phyloP scores from a whole-genome alignment of 495 filamentous ascomycete species.

The Aspergillus campestris region DNA sequence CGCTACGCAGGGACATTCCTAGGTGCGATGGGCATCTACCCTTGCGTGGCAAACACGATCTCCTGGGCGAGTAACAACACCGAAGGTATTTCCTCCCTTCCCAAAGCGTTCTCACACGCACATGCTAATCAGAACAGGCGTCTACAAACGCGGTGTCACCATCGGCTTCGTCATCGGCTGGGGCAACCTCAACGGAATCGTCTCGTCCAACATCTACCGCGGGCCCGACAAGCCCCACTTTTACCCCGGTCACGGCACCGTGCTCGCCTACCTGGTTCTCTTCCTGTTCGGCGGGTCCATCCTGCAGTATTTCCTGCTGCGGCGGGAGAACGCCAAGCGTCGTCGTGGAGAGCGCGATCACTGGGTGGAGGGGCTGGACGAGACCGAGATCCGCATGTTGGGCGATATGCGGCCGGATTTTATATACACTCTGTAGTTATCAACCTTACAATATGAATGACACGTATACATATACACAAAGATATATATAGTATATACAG shows the following conservation, averaged over 20 bases:
- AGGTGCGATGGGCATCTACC: conserved; percentile 85
- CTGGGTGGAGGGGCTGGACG: conserved; percentile 40
- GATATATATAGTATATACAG: no score
- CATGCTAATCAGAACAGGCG: conserved; percentile 31
- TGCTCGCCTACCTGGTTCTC: conserved; percentile 52
- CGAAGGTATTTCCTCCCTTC: conserved; percentile 44
- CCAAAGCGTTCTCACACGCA: not conserved
- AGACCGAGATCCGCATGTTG: conserved; percentile 23
- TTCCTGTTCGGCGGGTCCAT: conserved; percentile 55
- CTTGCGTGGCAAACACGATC: conserved; percentile 85
- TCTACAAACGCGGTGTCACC: conserved; percentile 84
- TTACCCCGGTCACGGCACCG: conserved; percentile 48
- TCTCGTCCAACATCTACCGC: conserved; percentile 67
- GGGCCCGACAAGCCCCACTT: conserved; percentile 45
- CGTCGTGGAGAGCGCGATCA: conserved; percentile 59
- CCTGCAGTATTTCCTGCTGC: conserved; percentile 56
- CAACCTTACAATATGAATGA: no score
- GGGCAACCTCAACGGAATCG: conserved; percentile 87
- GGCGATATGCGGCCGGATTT: conserved; percentile 77
- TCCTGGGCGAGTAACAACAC: conserved; percentile 84
- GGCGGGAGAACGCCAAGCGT: conserved; percentile 30
- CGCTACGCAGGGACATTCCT: conserved; percentile 83
- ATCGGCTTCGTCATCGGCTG: conserved; percentile 85
- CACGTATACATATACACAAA: no score
- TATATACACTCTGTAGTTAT: conserved; percentile 54